Conservation (phyloP, 1,284 basidiomycete species). For the Boletus mariae region DNA sequence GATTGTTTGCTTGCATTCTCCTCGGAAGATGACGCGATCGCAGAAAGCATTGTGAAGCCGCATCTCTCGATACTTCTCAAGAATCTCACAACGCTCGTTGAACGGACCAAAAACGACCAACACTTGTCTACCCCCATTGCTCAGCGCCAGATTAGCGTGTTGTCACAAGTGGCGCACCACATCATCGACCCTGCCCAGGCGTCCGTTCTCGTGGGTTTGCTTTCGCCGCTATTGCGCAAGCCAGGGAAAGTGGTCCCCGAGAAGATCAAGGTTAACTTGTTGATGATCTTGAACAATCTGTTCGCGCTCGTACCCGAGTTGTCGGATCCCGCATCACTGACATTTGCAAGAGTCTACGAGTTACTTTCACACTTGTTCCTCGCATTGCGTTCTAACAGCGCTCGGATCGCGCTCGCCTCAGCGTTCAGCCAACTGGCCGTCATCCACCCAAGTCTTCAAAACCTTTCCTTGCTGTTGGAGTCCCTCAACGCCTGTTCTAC, state of each 20-base stretch:
- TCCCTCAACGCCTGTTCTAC: conserved; percentile 85
- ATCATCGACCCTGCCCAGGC: conserved; percentile 74
- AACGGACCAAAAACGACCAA: conserved; percentile 55
- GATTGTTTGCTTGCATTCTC: conserved; percentile 69
- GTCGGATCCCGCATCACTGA: conserved; percentile 43
- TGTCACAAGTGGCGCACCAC: conserved; percentile 79
- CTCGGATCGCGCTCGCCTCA: conserved; percentile 64
- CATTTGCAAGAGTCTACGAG: conserved; percentile 61
- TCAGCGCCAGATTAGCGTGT: conserved; percentile 79
- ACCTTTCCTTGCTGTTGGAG: conserved; percentile 55
- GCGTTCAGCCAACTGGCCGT: conserved; percentile 61
- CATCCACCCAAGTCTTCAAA: conserved; percentile 47
- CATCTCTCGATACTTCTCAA: conserved; percentile 75
- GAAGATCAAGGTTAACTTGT: conserved; percentile 82
- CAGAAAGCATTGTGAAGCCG: conserved; percentile 64
- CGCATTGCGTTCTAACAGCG: conserved; percentile 64
- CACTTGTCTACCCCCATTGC: conserved; percentile 68
- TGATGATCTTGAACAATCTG: conserved; percentile 74
- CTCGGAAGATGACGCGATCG: conserved; percentile 46
- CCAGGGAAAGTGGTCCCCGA: conserved; percentile 79
- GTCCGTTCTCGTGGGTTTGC: conserved; percentile 67
- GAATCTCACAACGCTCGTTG: conserved; percentile 72
- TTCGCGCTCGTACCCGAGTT: conserved; percentile 74
- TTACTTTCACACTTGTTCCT: conserved; percentile 76
- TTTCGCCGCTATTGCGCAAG: conserved; percentile 81